Evolutionary conservation across 2,329 filamentous ascomycete species (phyloP).

Genomic region (Penicillium griseofulvum): DNA sequence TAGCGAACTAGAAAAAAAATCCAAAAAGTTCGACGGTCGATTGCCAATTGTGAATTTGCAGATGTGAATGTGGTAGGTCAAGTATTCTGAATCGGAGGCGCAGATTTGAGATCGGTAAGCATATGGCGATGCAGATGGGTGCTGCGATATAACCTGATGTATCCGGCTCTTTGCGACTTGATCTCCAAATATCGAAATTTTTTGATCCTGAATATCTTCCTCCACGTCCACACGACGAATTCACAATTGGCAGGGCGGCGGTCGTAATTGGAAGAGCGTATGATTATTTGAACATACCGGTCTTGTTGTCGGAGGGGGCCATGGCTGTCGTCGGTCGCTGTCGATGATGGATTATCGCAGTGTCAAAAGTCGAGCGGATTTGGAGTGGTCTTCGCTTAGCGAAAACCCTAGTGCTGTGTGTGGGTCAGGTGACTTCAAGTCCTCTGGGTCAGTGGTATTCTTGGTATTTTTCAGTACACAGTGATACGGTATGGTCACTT

Average conservation of each 20-base stretch:
- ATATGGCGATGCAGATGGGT: not conserved
- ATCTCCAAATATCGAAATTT: constrained; percentile 11
- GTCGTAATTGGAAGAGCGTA: constrained; percentile 43
- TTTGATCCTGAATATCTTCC: constrained; percentile 5
- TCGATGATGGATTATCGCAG: constrained; percentile 44
- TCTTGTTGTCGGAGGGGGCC: constrained; percentile 48
- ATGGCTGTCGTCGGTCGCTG: constrained; percentile 46
- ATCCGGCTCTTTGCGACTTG: not conserved
- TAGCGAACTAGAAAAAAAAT: constrained; percentile 10
- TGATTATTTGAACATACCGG: constrained; percentile 39
- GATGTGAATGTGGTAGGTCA: not conserved
- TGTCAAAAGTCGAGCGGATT: constrained; percentile 40
- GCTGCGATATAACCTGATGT: not conserved
- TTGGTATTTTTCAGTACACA: constrained; percentile 4
- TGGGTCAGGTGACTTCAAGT: constrained; percentile 38
- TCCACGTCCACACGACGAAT: constrained; percentile 15
- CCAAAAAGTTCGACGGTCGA: constrained; percentile 12
- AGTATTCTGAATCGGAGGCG: not conserved
- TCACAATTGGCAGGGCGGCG: constrained; percentile 19
- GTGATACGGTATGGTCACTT: not conserved
- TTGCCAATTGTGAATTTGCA: constrained; percentile 16
- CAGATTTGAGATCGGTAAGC: not conserved
- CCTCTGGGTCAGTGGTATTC: constrained; percentile 11
- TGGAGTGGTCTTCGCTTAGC: constrained; percentile 41
- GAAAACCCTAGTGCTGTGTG: constrained; percentile 42